Evolutionary conservation across 345 rosid genomes (phyloP).

Genomic region (Pistacia vera): DNA sequence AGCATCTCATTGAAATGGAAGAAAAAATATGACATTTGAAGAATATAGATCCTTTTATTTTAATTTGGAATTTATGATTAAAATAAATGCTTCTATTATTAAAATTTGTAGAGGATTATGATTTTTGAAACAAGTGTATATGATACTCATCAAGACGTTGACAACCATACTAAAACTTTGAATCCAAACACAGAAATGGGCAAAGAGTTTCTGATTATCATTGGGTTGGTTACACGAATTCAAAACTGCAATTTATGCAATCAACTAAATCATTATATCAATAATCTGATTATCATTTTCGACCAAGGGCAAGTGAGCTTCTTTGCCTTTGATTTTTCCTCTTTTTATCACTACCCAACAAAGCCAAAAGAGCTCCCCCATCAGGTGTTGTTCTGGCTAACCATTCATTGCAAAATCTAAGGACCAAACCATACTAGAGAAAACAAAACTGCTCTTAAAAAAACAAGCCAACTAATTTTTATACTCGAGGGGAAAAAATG

Average conservation of each 20-base stretch:
- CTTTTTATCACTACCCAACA: neutral
- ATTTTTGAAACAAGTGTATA: too few species aligned
- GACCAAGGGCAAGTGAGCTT: neutral
- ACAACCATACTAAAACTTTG: neutral
- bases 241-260: neutral
- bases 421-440: neutral
- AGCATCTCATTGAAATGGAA: neutral
- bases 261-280: conserved; percentile 1
- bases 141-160: too few species aligned
- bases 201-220: neutral
- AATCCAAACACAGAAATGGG: neutral
- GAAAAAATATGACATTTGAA: too few species aligned
- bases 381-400: neutral
- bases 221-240: neutral
- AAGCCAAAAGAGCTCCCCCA: neutral
- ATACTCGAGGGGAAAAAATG: conserved; percentile 19
- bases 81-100: too few species aligned
- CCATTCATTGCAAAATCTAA: neutral
- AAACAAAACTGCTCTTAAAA: neutral
- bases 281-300: neutral
- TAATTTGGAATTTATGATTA: neutral
- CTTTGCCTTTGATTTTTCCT: neutral
- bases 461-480: conserved; percentile 41
- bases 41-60: neutral
- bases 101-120: too few species aligned